A percentile compares a stretch with the other conserved stretches of the same genome.
Conservation (phyloP, 2,329 filamentous ascomycete species). For the Aspergillus jensenii region DNA sequence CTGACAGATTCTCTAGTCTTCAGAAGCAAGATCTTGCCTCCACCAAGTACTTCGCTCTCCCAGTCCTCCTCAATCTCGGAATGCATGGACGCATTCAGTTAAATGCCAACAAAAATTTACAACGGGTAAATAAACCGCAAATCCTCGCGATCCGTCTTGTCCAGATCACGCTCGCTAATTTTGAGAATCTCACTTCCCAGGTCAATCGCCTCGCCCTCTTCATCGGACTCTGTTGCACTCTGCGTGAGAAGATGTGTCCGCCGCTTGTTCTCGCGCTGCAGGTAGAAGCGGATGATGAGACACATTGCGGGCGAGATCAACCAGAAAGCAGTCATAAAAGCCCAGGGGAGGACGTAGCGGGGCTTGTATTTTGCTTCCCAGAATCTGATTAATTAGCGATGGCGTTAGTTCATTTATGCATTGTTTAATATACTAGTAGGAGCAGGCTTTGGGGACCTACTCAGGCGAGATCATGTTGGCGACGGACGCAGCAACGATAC, state of each 20-base stretch:
- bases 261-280: background rate
- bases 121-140: background rate
- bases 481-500: background rate
- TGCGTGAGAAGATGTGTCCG: background rate
- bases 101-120: background rate
- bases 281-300: background rate
- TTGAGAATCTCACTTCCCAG: background rate
- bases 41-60: no score
- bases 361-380: background rate
- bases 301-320: background rate
- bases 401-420: no score
- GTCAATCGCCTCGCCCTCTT: background rate
- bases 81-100: no score
- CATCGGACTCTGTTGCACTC: background rate
- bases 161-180: background rate
- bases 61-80: no score
- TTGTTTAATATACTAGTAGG: no score
- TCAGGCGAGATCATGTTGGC: background rate
- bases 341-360: background rate
- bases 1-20: no score
- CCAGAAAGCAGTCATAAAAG: background rate
- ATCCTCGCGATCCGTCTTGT: background rate
- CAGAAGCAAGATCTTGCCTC: no score
- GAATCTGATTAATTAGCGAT: background rate
- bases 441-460: background rate